phyloP scores from a whole-genome alignment of 139 green algal genomes.

The Trebouxia sp. region DNA sequence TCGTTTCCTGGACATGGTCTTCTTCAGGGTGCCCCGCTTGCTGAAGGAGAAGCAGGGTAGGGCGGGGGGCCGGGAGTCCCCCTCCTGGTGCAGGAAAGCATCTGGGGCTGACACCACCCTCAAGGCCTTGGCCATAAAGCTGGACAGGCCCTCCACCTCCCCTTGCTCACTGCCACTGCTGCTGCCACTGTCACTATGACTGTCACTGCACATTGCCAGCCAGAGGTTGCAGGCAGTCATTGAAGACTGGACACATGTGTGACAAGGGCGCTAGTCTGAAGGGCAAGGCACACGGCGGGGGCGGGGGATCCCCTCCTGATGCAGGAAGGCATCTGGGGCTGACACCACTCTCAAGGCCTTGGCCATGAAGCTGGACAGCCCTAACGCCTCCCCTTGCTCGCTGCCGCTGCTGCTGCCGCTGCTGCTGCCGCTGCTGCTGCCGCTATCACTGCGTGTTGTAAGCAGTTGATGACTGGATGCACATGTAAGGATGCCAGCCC shows the following conservation, averaged over 20 bases:
- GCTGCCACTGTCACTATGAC: background rate
- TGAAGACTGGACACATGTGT: too few species aligned
- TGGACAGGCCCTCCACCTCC: background rate
- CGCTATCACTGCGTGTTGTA: too few species aligned
- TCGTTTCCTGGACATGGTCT: conserved; percentile 19
- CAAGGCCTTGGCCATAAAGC: conserved; percentile 21
- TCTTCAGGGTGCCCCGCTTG: background rate
- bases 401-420: background rate
- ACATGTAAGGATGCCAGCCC: too few species aligned
- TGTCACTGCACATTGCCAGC: background rate
- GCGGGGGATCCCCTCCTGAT: background rate
- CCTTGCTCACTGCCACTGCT: background rate
- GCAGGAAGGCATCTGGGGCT: conserved; percentile 10
- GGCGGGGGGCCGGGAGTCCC: background rate
- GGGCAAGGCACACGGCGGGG: background rate
- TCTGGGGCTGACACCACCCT: conserved; percentile 11
- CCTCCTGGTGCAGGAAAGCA: background rate
- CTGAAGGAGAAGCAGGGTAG: conserved; percentile 19
- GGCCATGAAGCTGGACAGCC: conserved; percentile 16
- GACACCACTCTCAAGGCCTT: conserved; percentile 15
- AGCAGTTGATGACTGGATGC: too few species aligned
- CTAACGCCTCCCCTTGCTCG: background rate
- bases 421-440: background rate
- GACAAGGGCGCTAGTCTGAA: too few species aligned
- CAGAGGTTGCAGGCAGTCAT: too few species aligned